Base-by-base conservation (phyloP, 2,329 filamentous ascomycete species). In the Coniochaeta ligniaria region DNA sequence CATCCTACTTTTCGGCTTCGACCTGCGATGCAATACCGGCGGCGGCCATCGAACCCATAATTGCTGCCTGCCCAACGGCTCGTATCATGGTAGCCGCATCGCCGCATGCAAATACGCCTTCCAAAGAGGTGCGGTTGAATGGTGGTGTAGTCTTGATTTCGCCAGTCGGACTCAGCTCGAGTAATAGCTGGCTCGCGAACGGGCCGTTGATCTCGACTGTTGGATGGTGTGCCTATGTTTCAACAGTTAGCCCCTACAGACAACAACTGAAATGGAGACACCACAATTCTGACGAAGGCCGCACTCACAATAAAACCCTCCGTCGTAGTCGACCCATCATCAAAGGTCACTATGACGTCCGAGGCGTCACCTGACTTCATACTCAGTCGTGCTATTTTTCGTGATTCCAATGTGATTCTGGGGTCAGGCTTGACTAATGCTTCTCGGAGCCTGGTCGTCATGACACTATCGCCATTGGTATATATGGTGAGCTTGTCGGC, bases 21-120 rank as follows among this genome's bases (percentile, higher is more conserved):
- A 50, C 45, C 22, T 50, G 45, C 20, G 45, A 3, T 2, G 45
- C 45, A 50, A 28, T 28, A 5, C 45, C 45, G 6, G 12, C 45
- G 11, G 45, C 45, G 2, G 22, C 22, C 20, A 50, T 50, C 8
- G 20, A 20, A 20, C 60, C 60, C 60, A 60, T 62, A 11, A 66
- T 41, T 59, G 67, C 60, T 0, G 73, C 74, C 61, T 67, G 62
- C 28, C 69, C 24, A 0, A 68, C 70, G 5, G 66, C 67, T 64
- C 66, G 72, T 57, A 74, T 65, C 61, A 65, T 62, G 11, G 70
- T 70, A 12, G 69, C 71, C 59, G 73, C 77, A 68, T 87, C 83
- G 0, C 83, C 83, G 1, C 73, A 80, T 0, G 81, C 82, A 70
- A 81, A 84, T 2, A 81, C 78, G 0, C 83, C 83, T 2, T 71